Evolutionary conservation across 352 stramenopile genomes (phyloP).

Genomic region (Phytophthora constricta): DNA sequence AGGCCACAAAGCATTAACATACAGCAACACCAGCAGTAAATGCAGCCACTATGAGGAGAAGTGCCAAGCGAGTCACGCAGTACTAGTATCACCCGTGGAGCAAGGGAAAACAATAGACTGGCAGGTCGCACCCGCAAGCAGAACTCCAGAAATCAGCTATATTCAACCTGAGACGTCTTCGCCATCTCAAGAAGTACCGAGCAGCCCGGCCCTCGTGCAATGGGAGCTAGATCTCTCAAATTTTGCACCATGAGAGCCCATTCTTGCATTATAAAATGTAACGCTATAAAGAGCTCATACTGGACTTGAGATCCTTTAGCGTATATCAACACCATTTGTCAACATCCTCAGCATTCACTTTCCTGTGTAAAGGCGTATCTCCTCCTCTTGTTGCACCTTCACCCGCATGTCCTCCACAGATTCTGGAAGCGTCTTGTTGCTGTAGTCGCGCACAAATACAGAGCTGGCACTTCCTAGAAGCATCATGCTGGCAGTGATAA

Average conservation of each 20-base stretch:
- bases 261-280: too few relatives aligned
- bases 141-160: background rate
- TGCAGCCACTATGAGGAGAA: background rate
- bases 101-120: background rate
- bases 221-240: constrained; percentile 81
- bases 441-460: constrained; percentile 62
- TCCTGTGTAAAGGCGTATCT: background rate
- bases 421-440: constrained; percentile 54
- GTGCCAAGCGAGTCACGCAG: background rate
- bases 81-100: background rate
- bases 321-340: background rate
- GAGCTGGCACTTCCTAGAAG: constrained; percentile 74
- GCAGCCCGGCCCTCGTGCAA: constrained; percentile 25
- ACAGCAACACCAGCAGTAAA: background rate
- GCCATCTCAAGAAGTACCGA: constrained; percentile 4
- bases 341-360: background rate
- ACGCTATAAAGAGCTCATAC: too few relatives aligned
- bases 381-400: constrained; percentile 13
- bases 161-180: background rate
- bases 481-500: constrained; percentile 83
- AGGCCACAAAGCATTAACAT: background rate
- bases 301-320: too few relatives aligned
- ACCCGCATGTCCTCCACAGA: constrained; percentile 68
- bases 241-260: constrained; percentile 58
- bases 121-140: background rate